Evolutionary conservation across 331 rosid species (phyloP), one percentile per base, ranked within the genome.

Genomic region (Ulmus americana): DNA sequence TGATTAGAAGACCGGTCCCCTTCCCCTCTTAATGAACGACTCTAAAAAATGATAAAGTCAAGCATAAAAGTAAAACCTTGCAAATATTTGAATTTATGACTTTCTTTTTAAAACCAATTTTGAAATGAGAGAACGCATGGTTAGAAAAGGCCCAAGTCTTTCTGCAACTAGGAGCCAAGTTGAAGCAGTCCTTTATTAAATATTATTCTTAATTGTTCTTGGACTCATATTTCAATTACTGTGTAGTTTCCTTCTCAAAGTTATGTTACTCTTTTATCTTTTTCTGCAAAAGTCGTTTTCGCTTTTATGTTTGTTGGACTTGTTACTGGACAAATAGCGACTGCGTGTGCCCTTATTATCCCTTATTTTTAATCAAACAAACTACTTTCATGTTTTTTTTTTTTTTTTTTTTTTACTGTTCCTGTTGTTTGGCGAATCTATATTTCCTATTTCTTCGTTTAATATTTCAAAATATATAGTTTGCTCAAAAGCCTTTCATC

Each of bases 81-180:
- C 16, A 56, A 56, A 61, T 61, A 7, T 61, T 61, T 16, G 48
- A 16, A 61, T 43, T 2, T 14, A 11, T 43, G 3, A 10, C 45
- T 16, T 15, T 42, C 4, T 9, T 61, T 42, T 16, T 42, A 28
- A 7, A 59, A 13, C 48, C 13, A 3, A 15, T 7, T 16, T 61
- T 61, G 52, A 61, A 61, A 42, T 43, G 43, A 18, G 20, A 10
- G 65, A 61, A 1, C n/a, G 35, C 64, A 59, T 12, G 63, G 64
- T 16, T 61, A 13, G 39, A 44, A 14, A 61, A 59, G 14, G 65
- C 50, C n/a, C 15, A 7, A 10, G 51, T 15, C 40, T n/a, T 42
- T 5, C 39, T 14, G 65, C 65, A 61, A 61, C 13, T 53, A 57
- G 46, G 45, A 38, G 39, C 43, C 48, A 59, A 14, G 50, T 43